Base-by-base conservation (phyloP, 805 yeast genomes). In the Metschnikowia drakensbergensis region DNA sequence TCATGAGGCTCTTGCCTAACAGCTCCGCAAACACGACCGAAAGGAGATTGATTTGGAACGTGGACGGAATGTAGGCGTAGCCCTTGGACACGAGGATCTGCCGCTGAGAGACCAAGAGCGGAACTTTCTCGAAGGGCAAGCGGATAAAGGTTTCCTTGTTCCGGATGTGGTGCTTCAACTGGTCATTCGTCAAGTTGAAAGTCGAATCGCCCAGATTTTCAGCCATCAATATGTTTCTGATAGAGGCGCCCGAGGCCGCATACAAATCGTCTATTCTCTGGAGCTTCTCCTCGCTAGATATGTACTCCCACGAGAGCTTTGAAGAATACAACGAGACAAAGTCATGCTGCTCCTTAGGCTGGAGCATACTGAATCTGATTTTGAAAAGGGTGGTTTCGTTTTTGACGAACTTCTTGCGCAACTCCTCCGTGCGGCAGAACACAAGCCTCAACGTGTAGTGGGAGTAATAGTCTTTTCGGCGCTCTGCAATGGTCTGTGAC, bases 371-470 rank as follows among this genome's bases (percentile, higher is more conserved):
- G 63, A 79, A 92, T 53, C 99, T 75, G 41, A 90, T 69, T 59
- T 79, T 82, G 68, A 94, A 90, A 36, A 94, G 71, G 10, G 76
- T 68, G 0, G 86, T 72, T 63, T 94, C 99, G 30, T 90, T 82
- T 55, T 81, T 79, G 30, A 88, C 72, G 59, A 94, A 92, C 61
- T 92, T 81, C 32, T 76, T 80, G 53, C 97, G 78, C 43, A 91
- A 75, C 51, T 92, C 98, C 43, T 87, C 88, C 3, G 82, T 80
- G 53, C 96, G 82, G 62, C 97, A 88, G 63, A 94, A 94, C 40
- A 96, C 96, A 35, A 94, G 74, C 47, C 97, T 75, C 54, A 94
- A 69, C 32, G 92, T 91, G 63, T 72, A 94, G 68, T 94, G 99
- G 5, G 96, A 86, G 64, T 88, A 89, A 60, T 89, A 92, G 67